phyloP scores from a whole-genome alignment of 23 red algal genomes.

The Agarophyton chilense region DNA sequence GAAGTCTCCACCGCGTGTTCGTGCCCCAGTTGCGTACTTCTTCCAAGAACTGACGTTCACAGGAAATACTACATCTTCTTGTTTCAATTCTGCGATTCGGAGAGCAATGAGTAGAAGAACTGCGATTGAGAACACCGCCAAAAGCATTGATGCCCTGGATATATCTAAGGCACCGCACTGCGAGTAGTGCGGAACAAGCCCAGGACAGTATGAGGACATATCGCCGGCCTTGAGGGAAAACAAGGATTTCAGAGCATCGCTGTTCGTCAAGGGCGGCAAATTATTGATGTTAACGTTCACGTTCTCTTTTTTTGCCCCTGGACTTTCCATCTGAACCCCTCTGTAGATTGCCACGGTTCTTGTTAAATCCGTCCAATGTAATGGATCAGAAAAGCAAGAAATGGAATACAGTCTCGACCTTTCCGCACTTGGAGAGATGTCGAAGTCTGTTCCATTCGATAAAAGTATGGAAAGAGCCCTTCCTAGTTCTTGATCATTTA shows the following conservation, averaged over 20 bases:
- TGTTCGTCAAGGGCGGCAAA: neutral
- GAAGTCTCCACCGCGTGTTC: neutral
- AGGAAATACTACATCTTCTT: neutral
- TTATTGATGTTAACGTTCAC: neutral
- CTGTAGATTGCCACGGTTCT: slow-evolving; percentile 11
- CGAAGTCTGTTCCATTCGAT: neutral
- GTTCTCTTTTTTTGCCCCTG: neutral
- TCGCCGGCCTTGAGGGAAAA: slow-evolving; percentile 28
- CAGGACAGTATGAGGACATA: neutral
- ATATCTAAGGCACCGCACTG: neutral
- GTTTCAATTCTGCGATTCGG: neutral
- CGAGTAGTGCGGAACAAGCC: neutral
- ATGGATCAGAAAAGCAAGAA: neutral
- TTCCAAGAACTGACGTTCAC: neutral
- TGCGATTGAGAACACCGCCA: neutral
- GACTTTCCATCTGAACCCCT: slow-evolving; percentile 17
- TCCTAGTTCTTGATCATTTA: neutral
- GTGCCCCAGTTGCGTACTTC: neutral
- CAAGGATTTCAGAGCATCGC: neutral
- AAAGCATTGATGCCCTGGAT: neutral
- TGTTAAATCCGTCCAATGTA: slow-evolving; percentile 20
- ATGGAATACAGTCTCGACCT: slow-evolving; percentile 11
- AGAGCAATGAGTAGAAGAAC: neutral
- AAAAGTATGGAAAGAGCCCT: neutral
- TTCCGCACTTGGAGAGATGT: neutral